Percentiles rank a stretch among this genome's conserved stretches.
Evolutionary conservation across 78 protist species (phyloP).

Genomic region (Protostelium mycophagum): DNA sequence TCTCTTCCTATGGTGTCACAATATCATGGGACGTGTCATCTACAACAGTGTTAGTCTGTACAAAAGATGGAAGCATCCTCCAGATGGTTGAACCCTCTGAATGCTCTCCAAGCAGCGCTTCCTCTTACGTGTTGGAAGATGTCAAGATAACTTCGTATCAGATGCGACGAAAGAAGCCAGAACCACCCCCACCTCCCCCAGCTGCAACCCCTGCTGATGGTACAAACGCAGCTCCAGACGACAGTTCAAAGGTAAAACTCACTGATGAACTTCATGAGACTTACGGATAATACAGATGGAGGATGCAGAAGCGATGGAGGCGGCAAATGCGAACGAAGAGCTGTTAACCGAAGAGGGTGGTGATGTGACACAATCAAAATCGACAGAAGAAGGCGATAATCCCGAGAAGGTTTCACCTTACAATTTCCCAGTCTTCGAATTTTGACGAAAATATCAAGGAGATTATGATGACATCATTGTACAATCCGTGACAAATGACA

Average conservation of each 20-base stretch:
- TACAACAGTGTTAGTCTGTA: background rate
- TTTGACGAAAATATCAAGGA: too few relatives aligned
- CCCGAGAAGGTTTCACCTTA: background rate
- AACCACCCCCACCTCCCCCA: background rate
- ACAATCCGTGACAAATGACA: too few relatives aligned
- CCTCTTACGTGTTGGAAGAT: background rate
- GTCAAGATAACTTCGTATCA: background rate
- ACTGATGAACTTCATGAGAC: background rate
- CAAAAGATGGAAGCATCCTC: conserved; percentile 10
- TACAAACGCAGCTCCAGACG: background rate
- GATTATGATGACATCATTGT: too few relatives aligned
- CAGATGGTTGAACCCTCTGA: background rate
- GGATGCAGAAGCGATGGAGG: background rate
- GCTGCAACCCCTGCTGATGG: background rate
- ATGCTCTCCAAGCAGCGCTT: background rate
- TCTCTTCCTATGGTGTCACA: background rate
- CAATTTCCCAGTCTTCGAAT: too few relatives aligned
- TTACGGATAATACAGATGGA: background rate
- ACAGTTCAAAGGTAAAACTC: background rate
- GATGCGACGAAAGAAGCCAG: background rate
- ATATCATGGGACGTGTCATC: conserved; percentile 18
- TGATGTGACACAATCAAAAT: background rate
- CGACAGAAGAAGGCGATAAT: background rate
- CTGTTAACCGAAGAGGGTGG: too few relatives aligned
- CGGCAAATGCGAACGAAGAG: background rate